These are phyloP conservation scores for Chaetothyriales sp. DNA, from an alignment of 2,329 filamentous ascomycete species.

Conservation along the genomic window DNA sequence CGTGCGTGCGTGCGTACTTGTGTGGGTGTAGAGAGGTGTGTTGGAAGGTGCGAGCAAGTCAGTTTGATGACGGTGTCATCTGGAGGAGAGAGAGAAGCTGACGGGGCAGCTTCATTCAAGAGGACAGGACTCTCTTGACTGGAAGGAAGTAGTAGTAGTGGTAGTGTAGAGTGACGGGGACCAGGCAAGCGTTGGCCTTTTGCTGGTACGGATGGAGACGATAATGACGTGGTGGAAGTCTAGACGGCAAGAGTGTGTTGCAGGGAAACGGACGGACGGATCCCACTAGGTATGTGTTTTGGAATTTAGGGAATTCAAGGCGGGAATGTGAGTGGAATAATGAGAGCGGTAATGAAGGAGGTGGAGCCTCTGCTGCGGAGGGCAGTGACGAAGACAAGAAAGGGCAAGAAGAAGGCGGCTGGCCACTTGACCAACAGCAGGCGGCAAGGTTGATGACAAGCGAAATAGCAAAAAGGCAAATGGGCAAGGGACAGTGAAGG, in stretches of 20 bases:
- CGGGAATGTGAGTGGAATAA: background rate
- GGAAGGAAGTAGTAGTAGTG: background rate
- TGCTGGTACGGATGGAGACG: conserved; percentile 1
- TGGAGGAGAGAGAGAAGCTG: background rate
- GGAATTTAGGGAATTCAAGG: background rate
- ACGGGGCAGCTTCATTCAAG: background rate
- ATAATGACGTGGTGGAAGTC: conserved; percentile 4
- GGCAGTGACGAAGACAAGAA: background rate
- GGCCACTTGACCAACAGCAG: background rate
- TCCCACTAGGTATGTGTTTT: background rate
- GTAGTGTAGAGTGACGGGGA: too few relatives aligned
- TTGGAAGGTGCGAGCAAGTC: background rate
- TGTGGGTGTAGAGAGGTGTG: conserved; percentile 4
- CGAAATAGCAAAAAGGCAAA: background rate
- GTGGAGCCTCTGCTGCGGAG: background rate
- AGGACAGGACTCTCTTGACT: background rate
- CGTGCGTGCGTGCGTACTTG: too few relatives aligned
- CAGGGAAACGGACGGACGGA: background rate
- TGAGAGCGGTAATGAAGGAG: background rate
- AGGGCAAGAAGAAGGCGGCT: background rate
- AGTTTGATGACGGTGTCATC: conserved; percentile 1
- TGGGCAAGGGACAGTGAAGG: background rate
- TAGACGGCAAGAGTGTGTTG: background rate
- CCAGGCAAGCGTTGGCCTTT: background rate
- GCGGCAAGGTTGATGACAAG: background rate